Base-by-base conservation (phyloP, 495 filamentous ascomycete species). In the Annulohypoxylon nitens region DNA sequence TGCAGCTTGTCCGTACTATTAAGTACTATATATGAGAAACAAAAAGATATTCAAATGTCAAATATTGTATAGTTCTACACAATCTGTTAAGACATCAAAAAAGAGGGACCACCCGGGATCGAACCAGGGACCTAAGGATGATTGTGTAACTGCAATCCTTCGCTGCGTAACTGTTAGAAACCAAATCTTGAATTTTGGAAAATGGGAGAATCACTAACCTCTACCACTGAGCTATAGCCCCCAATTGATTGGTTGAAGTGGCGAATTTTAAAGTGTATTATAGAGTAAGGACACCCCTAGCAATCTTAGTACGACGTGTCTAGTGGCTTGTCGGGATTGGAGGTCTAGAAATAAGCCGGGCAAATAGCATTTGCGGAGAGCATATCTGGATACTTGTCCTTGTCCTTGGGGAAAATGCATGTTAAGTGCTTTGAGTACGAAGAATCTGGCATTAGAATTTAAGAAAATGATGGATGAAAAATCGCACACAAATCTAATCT, bases 211-310 rank as follows among this genome's bases (percentile, higher is more conserved):
- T 51, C 1, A 51, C 48, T 51, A 20, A 51, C 48, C 48, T 54
- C 50, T 54, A 54, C 50, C 50, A 54, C 50, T 54, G 50, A 54
- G 50, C 50, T 54, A 54, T 54, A n/a, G 7, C 50, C 30, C 50
- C 48, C 5, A 54, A 54, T 54, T 53, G 50, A 26, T 30, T 54
- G 50, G 23, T 54, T 30, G 25, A 33, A 25, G 25, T 26, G 50
- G 12, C 25, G 23, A 33, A 25, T 47, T 47, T 8, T n/a, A 54
- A 54, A 54, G 12, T 54, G 4, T 30, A n/a, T 14, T 54, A 54
- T 30, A 26, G 30, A 33, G 50, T 54, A 54, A 54, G 25, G 25
- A 33, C 23, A 1, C 23, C 30, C 30, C 2, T 30, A 30, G 30
- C 30, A 3, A 2, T 30, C 30, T 16, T 33, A 30, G 50, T 54